Conservation (phyloP, 2,329 filamentous ascomycete species). For the Stemphylium beticola region DNA sequence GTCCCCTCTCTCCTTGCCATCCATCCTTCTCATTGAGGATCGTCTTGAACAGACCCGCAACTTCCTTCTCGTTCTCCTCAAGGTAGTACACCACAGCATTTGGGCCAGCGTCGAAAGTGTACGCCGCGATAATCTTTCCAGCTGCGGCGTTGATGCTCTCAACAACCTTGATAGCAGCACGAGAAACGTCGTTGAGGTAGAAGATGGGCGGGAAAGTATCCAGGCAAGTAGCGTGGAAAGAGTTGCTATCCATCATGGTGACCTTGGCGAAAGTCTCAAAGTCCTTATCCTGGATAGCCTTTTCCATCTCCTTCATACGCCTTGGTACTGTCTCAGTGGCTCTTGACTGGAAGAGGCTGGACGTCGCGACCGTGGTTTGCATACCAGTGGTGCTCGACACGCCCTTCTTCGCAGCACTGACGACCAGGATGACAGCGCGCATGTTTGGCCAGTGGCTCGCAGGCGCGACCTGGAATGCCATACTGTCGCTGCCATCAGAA, state of each 20-base stretch:
- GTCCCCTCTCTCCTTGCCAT: constrained; percentile 67
- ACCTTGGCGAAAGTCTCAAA: constrained; percentile 87
- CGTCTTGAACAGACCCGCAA: constrained; percentile 79
- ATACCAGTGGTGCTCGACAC: constrained; percentile 92
- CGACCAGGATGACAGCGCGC: constrained; percentile 90
- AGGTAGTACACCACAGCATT: constrained; percentile 97
- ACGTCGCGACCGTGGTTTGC: constrained; percentile 95
- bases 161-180: constrained; percentile 85
- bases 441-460: constrained; percentile 94
- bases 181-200: constrained; percentile 94
- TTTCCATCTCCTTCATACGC: constrained; percentile 84
- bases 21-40: constrained; percentile 69
- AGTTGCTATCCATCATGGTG: constrained; percentile 97
- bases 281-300: constrained; percentile 76
- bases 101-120: constrained; percentile 96
- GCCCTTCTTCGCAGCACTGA: constrained; percentile 92
- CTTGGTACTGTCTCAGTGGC: constrained; percentile 78
- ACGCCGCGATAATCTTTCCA: constrained; percentile 82
- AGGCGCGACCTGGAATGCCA: constrained; percentile 86
- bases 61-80: constrained; percentile 73
- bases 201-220: constrained; percentile 98
- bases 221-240: constrained; percentile 92
- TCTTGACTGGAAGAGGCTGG: constrained; percentile 81
- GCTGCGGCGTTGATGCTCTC: constrained; percentile 85
- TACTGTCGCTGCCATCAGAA: constrained; percentile 82